These are phyloP conservation scores for Penicillium macrosclerotiorum DNA, from an alignment of 495 filamentous ascomycete species.

Conservation along the genomic window DNA sequence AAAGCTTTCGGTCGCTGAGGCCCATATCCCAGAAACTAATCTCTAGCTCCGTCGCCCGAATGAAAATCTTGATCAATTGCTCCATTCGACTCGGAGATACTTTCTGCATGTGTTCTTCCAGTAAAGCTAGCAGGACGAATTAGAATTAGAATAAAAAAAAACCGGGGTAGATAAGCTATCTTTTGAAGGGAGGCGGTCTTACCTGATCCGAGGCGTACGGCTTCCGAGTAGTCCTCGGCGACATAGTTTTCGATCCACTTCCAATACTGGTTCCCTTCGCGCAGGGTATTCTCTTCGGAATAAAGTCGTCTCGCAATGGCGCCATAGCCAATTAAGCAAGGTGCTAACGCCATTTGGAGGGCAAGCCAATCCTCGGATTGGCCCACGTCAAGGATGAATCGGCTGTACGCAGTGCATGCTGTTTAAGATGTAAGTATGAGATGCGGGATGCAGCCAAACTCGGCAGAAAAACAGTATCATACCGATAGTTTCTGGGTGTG, in stretches of 20 bases:
- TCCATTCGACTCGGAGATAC: conserved; percentile 75
- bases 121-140: conserved; percentile 56
- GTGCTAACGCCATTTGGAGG: conserved; percentile 77
- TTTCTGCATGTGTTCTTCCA: conserved; percentile 67
- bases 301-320: conserved; percentile 67
- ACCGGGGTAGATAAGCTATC: conserved; percentile 21
- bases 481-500: conserved; percentile 72
- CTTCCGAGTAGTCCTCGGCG: conserved; percentile 69
- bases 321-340: conserved; percentile 86
- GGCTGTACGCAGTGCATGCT: conserved; percentile 52
- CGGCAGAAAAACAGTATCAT: conserved; percentile 15
- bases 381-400: conserved; percentile 86
- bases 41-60: conserved; percentile 88
- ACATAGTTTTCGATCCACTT: conserved; percentile 88
- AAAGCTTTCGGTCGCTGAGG: conserved; percentile 32
- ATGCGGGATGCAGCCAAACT: conserved; percentile 11
- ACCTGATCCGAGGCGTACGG: conserved; percentile 68
- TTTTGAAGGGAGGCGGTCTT: conserved; percentile 15
- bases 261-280: conserved; percentile 78
- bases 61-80: conserved; percentile 77
- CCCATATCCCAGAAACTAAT: conserved; percentile 89
- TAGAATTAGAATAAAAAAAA: too few species aligned
- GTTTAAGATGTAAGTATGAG: conserved; percentile 20
- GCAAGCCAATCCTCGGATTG: conserved; percentile 82
- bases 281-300: conserved; percentile 49